Base-by-base conservation (phyloP, 2,329 filamentous ascomycete genomes). In the Ceratocystis cubensis region DNA sequence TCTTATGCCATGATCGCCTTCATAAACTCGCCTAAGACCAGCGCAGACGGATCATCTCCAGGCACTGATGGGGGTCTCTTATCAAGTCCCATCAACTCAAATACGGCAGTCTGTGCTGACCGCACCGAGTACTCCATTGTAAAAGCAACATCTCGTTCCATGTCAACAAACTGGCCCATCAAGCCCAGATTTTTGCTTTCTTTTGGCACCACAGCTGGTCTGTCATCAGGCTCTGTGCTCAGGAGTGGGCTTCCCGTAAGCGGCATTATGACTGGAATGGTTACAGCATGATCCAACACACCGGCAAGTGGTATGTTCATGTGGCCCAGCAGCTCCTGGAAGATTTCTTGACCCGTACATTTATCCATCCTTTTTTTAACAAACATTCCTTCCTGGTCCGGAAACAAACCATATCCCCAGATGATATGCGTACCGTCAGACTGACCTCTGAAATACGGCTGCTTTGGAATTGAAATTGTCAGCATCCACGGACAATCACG, bases 131-230 rank as follows among this genome's bases (percentile, higher is more conserved):
- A 78, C 68, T 78, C 69, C 63, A 68, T 68, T 3, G 69, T 70
- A 63, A 70, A 70, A 28, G 76, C 75, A 37, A 72, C 73, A 69
- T 78, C 76, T 33, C 73, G 71, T 10, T 71, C 71, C 25, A 76
- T 75, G 70, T 78, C 76, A 20, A 76, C 76, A 70, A 75, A 78
- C 69, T 78, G 76, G 13, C 76, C 76, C 44, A 78, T 70, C 22
- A 78, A 71, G 0, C 73, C 77, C 61, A 78, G 69, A 70, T 78
- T 79, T 25, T 69, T 72, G 28, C 72, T 72, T 4, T 72, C 73
- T 20, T 72, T 65, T 0, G 76, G 77, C 57, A 78, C 73, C 0
- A 77, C 72, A n/a, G 71, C 66, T 2, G 77, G 77, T 1, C 77
- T 73, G 70, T 78, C 76, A 3, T 72, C 73, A 0, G 65, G 37